Evolutionary conservation across 108 stramenopile species (phyloP).

Genomic region (Stephanodiscus triporus): DNA sequence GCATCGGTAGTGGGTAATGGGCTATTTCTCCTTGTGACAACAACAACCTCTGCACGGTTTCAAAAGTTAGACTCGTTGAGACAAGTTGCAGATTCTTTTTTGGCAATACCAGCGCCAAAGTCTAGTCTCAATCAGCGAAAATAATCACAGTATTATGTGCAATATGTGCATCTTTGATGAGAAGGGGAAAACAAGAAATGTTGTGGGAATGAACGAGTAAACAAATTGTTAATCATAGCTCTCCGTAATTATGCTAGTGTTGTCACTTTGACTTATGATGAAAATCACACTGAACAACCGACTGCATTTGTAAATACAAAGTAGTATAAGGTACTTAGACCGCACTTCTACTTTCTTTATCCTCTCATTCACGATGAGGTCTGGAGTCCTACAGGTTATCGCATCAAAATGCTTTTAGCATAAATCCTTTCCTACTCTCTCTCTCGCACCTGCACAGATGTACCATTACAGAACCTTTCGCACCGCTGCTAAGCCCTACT

Average conservation of each 20-base stretch:
- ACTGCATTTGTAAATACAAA: no score
- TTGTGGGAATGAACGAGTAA: background rate
- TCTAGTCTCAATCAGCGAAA: constrained; percentile 42
- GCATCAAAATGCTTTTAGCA: no score
- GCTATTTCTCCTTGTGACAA: constrained; percentile 58
- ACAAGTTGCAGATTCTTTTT: constrained; percentile 56
- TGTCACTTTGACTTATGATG: no score
- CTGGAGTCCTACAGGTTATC: no score
- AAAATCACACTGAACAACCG: no score
- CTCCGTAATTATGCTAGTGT: background rate
- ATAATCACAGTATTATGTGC: background rate
- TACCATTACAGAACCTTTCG: no score
- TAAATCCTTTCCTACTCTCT: no score
- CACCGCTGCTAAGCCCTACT: no score
- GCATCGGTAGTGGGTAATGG: constrained; percentile 46
- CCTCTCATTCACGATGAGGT: no score
- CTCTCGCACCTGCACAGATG: no score
- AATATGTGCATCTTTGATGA: background rate
- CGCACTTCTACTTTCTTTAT: no score
- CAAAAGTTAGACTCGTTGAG: constrained; percentile 53
- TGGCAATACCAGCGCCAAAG: constrained; percentile 63
- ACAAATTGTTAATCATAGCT: background rate
- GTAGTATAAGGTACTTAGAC: no score
- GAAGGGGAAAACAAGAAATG: background rate
- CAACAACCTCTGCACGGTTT: constrained; percentile 66